Conservation (phyloP, 305 asterid species). For the Plantago rigida region DNA sequence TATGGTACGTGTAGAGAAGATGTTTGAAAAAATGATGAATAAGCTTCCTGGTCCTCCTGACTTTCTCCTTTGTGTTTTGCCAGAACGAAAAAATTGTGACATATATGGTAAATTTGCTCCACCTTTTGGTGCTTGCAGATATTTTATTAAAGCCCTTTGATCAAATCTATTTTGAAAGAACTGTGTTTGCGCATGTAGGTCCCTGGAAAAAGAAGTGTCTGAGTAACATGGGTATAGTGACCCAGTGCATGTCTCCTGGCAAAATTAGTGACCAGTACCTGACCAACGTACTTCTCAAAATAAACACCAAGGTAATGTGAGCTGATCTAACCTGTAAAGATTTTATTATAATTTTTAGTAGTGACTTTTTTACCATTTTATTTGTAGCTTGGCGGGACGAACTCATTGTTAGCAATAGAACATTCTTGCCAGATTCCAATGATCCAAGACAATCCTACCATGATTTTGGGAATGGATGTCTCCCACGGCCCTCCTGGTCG, state of each 20-base stretch:
- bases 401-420: slow-evolving; percentile 76
- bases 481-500: slow-evolving; percentile 86
- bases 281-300: slow-evolving; percentile 79
- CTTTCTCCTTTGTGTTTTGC: slow-evolving; percentile 76
- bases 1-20: slow-evolving; percentile 68
- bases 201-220: slow-evolving; percentile 90
- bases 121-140: slow-evolving; percentile 9
- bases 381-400: slow-evolving; percentile 80
- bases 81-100: slow-evolving; percentile 71
- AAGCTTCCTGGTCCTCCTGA: slow-evolving; percentile 64
- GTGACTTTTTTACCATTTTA: slow-evolving; percentile 18
- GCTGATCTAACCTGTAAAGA: slow-evolving; percentile 4
- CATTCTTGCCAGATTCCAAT: slow-evolving; percentile 42
- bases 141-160: slow-evolving; percentile 4
- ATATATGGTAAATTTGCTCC: slow-evolving; percentile 54
- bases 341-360: slow-evolving; percentile 5
- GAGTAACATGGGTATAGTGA: slow-evolving; percentile 57
- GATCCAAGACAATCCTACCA: slow-evolving; percentile 65
- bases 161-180: slow-evolving; percentile 16
- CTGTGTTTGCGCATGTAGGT: slow-evolving; percentile 38
- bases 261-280: slow-evolving; percentile 75
- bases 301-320: slow-evolving; percentile 66
- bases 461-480: slow-evolving; percentile 92
- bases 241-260: slow-evolving; percentile 70
- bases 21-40: slow-evolving; percentile 60